Percentiles rank a stretch among this genome's conserved stretches.
Evolutionary conservation across 768 basidiomycete genomes (phyloP).

Genomic region (Podaxis sp.): DNA sequence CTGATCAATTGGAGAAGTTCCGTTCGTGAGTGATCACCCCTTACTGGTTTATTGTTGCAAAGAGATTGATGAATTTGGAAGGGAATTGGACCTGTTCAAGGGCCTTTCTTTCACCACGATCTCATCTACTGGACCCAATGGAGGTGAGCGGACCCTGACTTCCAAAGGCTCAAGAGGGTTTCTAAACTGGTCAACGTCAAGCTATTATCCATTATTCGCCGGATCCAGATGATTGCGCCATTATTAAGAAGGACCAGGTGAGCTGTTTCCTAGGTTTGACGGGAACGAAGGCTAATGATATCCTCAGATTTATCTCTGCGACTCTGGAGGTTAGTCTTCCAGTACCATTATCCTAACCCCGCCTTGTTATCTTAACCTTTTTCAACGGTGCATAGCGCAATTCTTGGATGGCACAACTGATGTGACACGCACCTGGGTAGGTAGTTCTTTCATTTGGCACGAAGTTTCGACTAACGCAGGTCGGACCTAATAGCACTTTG

Average conservation of each 20-base stretch:
- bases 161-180: not conserved
- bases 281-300: not conserved
- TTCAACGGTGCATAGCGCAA: constrained; percentile 46
- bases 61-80: constrained; percentile 22
- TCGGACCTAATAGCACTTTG: constrained; percentile 64
- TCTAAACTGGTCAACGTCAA: constrained; percentile 19
- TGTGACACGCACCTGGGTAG: constrained; percentile 83
- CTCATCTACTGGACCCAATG: constrained; percentile 89
- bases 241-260: constrained; percentile 74
- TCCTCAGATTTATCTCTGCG: constrained; percentile 47
- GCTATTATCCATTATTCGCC: constrained; percentile 95
- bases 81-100: constrained; percentile 74
- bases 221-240: constrained; percentile 64
- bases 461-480: not conserved
- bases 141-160: constrained; percentile 44
- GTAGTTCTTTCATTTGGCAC: not conserved
- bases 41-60: not conserved
- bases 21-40: constrained; percentile 56
- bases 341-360: not conserved
- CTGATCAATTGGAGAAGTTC: constrained; percentile 73
- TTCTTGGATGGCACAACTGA: constrained; percentile 95
- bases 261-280: not conserved
- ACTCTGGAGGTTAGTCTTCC: constrained; percentile 66
- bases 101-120: constrained; percentile 93
- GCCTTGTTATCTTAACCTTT: not conserved